These are phyloP conservation scores for Fraxinus sp. DNA, from an alignment of 305 asterid genomes.

Conservation along the genomic window DNA sequence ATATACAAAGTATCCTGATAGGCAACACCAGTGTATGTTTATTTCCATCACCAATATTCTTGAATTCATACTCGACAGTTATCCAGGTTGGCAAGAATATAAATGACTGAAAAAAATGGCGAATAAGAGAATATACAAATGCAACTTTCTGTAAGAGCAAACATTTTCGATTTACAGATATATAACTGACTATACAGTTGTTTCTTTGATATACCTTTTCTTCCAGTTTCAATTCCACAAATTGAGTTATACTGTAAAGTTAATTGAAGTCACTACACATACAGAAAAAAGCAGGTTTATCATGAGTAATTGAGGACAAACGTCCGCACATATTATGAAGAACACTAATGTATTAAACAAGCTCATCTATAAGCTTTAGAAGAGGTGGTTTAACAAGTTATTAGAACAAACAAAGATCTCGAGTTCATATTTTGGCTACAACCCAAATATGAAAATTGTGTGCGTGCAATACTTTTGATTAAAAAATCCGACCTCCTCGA, in stretches of 20 bases:
- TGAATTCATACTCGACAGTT: neutral
- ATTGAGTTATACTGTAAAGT: neutral
- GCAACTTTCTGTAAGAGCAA: neutral
- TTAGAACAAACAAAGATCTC: neutral
- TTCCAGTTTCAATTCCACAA: neutral
- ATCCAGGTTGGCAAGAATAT: neutral
- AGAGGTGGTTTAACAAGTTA: neutral
- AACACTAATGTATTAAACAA: neutral
- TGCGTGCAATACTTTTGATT: neutral
- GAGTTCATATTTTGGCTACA: neutral
- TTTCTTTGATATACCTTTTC: neutral
- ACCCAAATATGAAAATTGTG: neutral
- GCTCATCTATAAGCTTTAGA: neutral
- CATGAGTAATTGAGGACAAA: neutral
- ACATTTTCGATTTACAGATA: neutral
- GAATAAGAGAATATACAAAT: neutral
- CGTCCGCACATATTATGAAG: neutral
- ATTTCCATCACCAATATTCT: neutral
- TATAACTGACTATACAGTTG: neutral
- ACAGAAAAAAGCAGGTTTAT: neutral
- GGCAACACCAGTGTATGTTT: neutral
- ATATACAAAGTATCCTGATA: neutral
- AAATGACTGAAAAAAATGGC: neutral
- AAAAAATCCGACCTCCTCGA: neutral
- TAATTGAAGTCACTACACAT: neutral